Evolutionary conservation across 768 basidiomycete genomes (phyloP), one percentile per base, ranked within the genome.

Genomic region (Hericium alpestre): DNA sequence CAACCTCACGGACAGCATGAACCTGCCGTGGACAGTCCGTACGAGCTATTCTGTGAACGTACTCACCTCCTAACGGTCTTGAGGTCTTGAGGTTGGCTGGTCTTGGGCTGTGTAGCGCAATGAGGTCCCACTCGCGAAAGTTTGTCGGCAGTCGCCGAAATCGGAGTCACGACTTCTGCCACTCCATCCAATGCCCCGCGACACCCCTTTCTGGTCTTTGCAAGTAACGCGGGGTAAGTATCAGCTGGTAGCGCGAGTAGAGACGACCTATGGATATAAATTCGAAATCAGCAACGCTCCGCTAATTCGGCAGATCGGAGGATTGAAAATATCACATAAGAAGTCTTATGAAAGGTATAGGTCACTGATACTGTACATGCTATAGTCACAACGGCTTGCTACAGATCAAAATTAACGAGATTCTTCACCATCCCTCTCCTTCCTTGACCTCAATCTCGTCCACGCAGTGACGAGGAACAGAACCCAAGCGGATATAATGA

Each of bases 381-480:
- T 7, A 9, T 3, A 25, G 49, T 23, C 8, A 25, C 20, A 51
- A 51, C n/a, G 5, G 18, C 25, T 50, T 50, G 23, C 10, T 51
- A 32, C 49, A 23, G 18, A 39, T 40, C 53, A 41, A 51, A 49
- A 52, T 56, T 37, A 38, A 4, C 32, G 32, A 32, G 52, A 61
- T 55, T 23, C 25, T 48, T 49, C 37, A 18, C 38, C 55, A 32
- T 47, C 67, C 53, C 72, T 68, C 39, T 73, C 69, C 54, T 71
- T 68, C 61, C 69, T 74, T 49, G 72, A 74, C 38, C 81, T 75
- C 57, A 86, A 68, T 61, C 77, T 79, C 54, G 76, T 65, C 76
- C 76, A 83, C 0, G 83, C 85, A 16, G 81, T 84, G 10, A 64
- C 72, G 63, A 88, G 70, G 68, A 87, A 87, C 58, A 87, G 66